Base-by-base conservation (phyloP, 768 basidiomycete genomes). In the Tricholoma flavovirens region DNA sequence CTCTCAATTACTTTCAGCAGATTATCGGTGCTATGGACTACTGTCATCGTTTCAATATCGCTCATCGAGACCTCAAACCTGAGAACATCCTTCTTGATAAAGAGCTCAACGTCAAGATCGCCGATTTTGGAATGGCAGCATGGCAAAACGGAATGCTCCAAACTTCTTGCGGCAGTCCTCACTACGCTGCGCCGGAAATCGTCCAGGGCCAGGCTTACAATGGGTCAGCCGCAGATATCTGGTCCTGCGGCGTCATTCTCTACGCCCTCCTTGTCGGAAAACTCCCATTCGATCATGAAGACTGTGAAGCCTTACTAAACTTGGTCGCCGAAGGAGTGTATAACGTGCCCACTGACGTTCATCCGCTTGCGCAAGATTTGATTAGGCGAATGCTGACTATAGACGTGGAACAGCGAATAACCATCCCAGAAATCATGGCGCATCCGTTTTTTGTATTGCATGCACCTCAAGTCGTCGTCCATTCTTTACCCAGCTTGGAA, bases 51-150 rank as follows among this genome's bases (percentile, higher is more conserved):
- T 91, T 94, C 75, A 92, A 93, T 64, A 89, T 98, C 66, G 89
- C 89, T 22, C 95, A 97, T 67, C 86, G 95, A 35, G 95, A 98
- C 71, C 77, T 98, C 51, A 96, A 98, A 66, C 93, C 91, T 1
- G 95, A 97, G 69, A 98, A 97, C 67, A 77, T 98, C 29, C 77
- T 98, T 51, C 83, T 96, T 49, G 90, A 93, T 74, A 76, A 80
- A 36, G 75, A 90, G 64, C 82, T 80, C 60, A 93, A 93, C 62
- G 86, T 98, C 81, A 98, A 96, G 68, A 86, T 98, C 32, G 93
- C 91, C 2, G 95, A 98, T 72, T 95, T 97, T 67, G 94, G 95
- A n/a, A 94, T 97, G 90, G 93, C 94, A 3, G 89, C 90, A 32
- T 94, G 90, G 87, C 90, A 93, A 70, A 74, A 71, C 50, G 77